These are phyloP conservation scores for Calendula officinalis DNA, from an alignment of 129 eudicot species.

Conservation along the genomic window DNA sequence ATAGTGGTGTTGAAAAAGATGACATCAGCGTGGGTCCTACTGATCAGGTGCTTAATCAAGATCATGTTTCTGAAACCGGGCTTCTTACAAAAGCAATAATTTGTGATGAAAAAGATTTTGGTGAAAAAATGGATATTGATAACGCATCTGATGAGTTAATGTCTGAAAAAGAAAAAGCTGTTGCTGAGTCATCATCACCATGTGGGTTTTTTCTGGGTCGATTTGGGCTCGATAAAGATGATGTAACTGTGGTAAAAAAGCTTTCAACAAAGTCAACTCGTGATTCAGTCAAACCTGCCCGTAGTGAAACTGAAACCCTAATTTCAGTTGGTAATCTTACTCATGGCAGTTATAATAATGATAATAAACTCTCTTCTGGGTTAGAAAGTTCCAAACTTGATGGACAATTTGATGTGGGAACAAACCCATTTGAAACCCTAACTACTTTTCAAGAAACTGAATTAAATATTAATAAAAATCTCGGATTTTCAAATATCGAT, in stretches of 20 bases:
- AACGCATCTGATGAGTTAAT: slow-evolving; percentile 24
- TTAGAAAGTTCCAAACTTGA: slow-evolving; percentile 32
- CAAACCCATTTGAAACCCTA: slow-evolving; percentile 23
- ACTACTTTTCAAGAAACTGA: slow-evolving; percentile 32
- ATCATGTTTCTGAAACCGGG: slow-evolving; percentile 23
- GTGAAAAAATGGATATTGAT: slow-evolving; percentile 23
- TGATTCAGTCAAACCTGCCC: slow-evolving; percentile 16
- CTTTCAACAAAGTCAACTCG: slow-evolving; percentile 11
- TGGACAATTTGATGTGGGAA: slow-evolving; percentile 22
- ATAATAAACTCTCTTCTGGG: slow-evolving; percentile 29
- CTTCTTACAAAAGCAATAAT: slow-evolving; percentile 27
- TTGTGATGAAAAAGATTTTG: slow-evolving; percentile 26
- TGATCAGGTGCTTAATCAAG: slow-evolving; percentile 25
- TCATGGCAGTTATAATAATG: slow-evolving; percentile 19
- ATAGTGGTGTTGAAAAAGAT: not conserved
- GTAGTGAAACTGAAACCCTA: slow-evolving; percentile 21
- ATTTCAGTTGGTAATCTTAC: slow-evolving; percentile 29
- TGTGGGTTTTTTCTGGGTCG: slow-evolving; percentile 35
- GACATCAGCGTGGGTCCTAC: not conserved
- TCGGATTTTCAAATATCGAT: slow-evolving; percentile 25
- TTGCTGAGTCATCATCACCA: slow-evolving; percentile 33
- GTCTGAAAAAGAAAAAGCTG: slow-evolving; percentile 34
- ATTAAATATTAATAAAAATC: slow-evolving; percentile 23
- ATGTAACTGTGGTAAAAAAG: slow-evolving; percentile 27
- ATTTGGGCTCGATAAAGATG: slow-evolving; percentile 32